A percentile compares a stretch with the other conserved stretches of the same genome.
These are phyloP conservation scores for Fusarium sp. DNA, from an alignment of 2,329 filamentous ascomycete genomes.

Conservation along the genomic window DNA sequence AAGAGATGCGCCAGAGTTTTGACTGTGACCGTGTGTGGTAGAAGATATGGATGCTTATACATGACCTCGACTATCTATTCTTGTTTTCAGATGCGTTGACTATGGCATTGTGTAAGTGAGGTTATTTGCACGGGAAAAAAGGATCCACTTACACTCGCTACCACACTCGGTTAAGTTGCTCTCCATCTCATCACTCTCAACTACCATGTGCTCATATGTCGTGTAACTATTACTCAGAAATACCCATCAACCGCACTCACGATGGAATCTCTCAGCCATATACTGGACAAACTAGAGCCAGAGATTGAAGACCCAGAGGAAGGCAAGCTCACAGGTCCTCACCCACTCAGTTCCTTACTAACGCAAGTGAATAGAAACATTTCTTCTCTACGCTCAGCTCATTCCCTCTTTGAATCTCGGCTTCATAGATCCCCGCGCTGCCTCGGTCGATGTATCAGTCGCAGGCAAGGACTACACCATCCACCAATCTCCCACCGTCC, in stretches of 20 bases:
- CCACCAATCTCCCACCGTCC: slow-evolving; percentile 83
- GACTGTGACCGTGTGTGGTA: background rate
- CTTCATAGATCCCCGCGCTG: slow-evolving; percentile 80
- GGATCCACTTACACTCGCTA: slow-evolving; percentile 9
- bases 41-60: background rate
- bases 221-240: background rate
- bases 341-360: slow-evolving; percentile 8
- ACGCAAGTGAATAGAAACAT: slow-evolving; percentile 74
- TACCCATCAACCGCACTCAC: background rate
- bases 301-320: slow-evolving; percentile 63
- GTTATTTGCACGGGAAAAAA: background rate
- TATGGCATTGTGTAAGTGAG: background rate
- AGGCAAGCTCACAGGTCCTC: slow-evolving; percentile 47
- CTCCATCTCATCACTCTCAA: slow-evolving; percentile 1
- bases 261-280: slow-evolving; percentile 34
- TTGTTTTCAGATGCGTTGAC: background rate
- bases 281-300: slow-evolving; percentile 52
- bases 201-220: background rate
- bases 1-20: background rate
- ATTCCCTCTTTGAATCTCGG: slow-evolving; percentile 83
- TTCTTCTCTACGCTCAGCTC: slow-evolving; percentile 82
- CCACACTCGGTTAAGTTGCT: slow-evolving; percentile 1
- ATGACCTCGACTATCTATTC: background rate
- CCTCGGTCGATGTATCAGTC: slow-evolving; percentile 73
- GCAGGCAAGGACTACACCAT: slow-evolving; percentile 77